Evolutionary conservation across 768 basidiomycete genomes (phyloP).

Genomic region (Calocybe cyanea): DNA sequence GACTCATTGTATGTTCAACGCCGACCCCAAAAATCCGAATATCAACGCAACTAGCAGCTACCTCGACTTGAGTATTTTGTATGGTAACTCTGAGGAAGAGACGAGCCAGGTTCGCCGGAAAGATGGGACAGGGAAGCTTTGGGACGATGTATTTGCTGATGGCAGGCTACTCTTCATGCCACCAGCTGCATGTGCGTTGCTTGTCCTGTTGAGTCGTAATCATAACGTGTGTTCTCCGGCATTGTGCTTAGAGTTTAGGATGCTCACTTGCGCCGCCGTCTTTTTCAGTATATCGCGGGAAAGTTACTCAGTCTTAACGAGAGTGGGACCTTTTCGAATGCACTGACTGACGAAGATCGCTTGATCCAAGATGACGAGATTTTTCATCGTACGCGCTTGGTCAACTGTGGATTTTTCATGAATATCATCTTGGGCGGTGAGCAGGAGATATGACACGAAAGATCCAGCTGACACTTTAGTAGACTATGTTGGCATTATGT

Average conservation of each 20-base stretch:
- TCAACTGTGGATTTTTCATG: conserved; percentile 73
- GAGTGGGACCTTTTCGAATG: conserved; percentile 37
- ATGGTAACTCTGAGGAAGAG: conserved; percentile 52
- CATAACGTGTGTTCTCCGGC: conserved; percentile 61
- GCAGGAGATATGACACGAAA: not conserved
- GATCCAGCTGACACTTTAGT: not conserved
- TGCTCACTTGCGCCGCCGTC: too few species aligned
- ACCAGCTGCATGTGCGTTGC: conserved; percentile 62
- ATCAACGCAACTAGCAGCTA: conserved; percentile 70
- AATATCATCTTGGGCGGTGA: conserved; percentile 59
- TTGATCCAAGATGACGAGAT: conserved; percentile 69
- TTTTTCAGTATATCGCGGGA: conserved; percentile 61
- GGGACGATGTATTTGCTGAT: conserved; percentile 70
- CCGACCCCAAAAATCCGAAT: conserved; percentile 41
- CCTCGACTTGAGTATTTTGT: conserved; percentile 71
- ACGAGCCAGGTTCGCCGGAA: conserved; percentile 50
- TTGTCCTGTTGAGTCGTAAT: conserved; percentile 67
- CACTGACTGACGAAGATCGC: conserved; percentile 20
- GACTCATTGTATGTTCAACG: conserved; percentile 71
- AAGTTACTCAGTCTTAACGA: conserved; percentile 71
- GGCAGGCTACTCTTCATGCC: conserved; percentile 65
- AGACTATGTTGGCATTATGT: conserved; percentile 75
- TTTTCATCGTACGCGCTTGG: conserved; percentile 67
- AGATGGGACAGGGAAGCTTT: conserved; percentile 67
- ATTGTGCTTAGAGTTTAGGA: not conserved